phyloP scores from a whole-genome alignment of 805 yeast species.

The Nakazawaea siamensis region DNA sequence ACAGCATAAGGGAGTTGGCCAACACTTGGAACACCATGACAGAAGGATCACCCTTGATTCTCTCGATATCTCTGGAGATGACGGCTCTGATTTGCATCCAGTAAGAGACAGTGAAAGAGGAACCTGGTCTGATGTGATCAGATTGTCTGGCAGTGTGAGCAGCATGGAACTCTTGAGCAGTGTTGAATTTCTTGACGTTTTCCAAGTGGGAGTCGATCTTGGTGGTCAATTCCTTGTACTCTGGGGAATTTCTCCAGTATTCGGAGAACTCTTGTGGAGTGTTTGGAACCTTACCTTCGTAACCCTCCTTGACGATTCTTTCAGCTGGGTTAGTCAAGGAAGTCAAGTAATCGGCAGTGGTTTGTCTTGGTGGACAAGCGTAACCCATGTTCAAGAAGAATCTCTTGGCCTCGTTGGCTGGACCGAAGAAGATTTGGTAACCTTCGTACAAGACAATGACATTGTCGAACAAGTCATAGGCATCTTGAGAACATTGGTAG shows the following conservation, averaged over 20 bases:
- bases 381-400: constrained; percentile 36
- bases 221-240: constrained; percentile 27
- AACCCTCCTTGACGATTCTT: constrained; percentile 34
- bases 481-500: constrained; percentile 35
- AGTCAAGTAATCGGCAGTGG: constrained; percentile 37
- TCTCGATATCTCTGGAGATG: constrained; percentile 31
- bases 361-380: constrained; percentile 37
- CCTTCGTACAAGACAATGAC: constrained; percentile 34
- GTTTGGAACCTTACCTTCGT: constrained; percentile 39
- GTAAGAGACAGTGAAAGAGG: constrained; percentile 39
- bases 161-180: constrained; percentile 16
- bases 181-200: constrained; percentile 12
- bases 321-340: constrained; percentile 37
- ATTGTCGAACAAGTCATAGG: constrained; percentile 35
- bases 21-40: constrained; percentile 26
- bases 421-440: constrained; percentile 33
- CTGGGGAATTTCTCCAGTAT: constrained; percentile 40
- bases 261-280: constrained; percentile 44
- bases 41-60: constrained; percentile 37
- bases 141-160: constrained; percentile 32
- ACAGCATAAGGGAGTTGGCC: constrained; percentile 37
- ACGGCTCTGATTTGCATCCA: constrained; percentile 38
- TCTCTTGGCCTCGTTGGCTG: constrained; percentile 26
- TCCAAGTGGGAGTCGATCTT: constrained; percentile 32
- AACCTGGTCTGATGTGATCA: constrained; percentile 28